These are phyloP conservation scores for Pseudofabraea citricarpa DNA, from an alignment of 2,329 filamentous ascomycete species.

Conservation along the genomic window DNA sequence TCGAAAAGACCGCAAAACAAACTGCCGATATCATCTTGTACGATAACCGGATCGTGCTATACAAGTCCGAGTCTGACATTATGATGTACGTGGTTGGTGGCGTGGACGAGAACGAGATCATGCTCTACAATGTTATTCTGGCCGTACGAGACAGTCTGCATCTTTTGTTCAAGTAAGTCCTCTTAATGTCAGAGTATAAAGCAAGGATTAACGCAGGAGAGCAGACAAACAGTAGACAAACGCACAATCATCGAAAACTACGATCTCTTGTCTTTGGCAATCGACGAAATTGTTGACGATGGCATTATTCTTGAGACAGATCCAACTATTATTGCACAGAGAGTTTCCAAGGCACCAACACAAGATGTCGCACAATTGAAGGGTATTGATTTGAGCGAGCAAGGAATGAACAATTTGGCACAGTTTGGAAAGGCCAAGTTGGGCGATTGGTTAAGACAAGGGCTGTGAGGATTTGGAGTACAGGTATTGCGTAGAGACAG, in stretches of 20 bases:
- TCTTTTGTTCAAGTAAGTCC: slow-evolving; percentile 79
- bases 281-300: slow-evolving; percentile 93
- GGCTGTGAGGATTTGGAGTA: slow-evolving; percentile 47
- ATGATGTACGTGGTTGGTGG: slow-evolving; percentile 93
- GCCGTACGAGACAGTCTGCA: slow-evolving; percentile 87
- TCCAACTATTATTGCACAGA: slow-evolving; percentile 85
- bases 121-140: slow-evolving; percentile 91
- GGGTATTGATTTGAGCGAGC: slow-evolving; percentile 92
- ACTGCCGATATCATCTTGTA: slow-evolving; percentile 95
- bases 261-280: slow-evolving; percentile 86
- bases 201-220: neutral
- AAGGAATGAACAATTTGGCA: slow-evolving; percentile 89
- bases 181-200: neutral
- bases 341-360: slow-evolving; percentile 86
- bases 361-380: slow-evolving; percentile 86
- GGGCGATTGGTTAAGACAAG: slow-evolving; percentile 85
- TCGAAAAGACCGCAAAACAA: slow-evolving; percentile 95
- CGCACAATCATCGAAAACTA: slow-evolving; percentile 98
- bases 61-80: slow-evolving; percentile 96
- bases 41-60: slow-evolving; percentile 92
- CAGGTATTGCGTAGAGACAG: slow-evolving; percentile 2
- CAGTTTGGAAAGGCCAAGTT: slow-evolving; percentile 91
- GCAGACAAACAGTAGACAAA: slow-evolving; percentile 92
- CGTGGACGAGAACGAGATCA: slow-evolving; percentile 91
- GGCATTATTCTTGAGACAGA: slow-evolving; percentile 97